A percentile compares a stretch with the other conserved stretches of the same genome.
These are phyloP conservation scores for Neospora caninum DNA, from an alignment of 169 alveolate species.

Conservation along the genomic window DNA sequence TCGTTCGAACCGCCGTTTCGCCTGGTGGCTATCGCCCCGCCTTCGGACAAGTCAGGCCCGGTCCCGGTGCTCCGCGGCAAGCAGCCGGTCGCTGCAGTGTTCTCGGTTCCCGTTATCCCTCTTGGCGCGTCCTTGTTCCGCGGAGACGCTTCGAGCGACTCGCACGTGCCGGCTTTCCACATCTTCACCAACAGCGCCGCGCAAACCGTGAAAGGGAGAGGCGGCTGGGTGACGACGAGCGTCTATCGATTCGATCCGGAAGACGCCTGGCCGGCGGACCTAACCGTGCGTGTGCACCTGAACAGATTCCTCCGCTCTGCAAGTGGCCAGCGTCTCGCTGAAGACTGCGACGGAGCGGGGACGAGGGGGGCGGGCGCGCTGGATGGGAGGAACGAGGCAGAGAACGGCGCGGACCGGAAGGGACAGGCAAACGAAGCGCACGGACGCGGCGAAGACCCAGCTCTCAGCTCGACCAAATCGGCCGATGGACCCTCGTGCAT, in stretches of 20 bases:
- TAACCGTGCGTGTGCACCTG: not conserved
- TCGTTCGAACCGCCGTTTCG: not conserved
- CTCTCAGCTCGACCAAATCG: not conserved
- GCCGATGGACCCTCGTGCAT: not conserved
- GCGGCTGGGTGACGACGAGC: not conserved
- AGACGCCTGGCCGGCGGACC: not conserved
- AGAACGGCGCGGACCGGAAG: no score
- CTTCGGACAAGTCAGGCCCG: not conserved
- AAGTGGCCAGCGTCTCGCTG: not conserved
- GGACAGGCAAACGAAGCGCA: no score
- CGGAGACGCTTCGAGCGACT: not conserved
- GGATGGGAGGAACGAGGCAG: no score
- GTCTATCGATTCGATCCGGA: not conserved
- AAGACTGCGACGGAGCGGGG: no score
- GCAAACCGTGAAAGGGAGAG: not conserved
- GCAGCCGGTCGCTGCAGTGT: not conserved
- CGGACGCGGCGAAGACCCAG: not conserved
- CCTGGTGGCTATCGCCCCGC: not conserved
- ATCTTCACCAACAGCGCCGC: not conserved
- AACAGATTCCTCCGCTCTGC: not conserved
- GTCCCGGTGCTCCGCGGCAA: not conserved
- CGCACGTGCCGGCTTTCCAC: not conserved
- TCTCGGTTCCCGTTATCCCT: not conserved
- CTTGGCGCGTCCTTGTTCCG: not conserved
- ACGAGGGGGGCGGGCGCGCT: no score